Conservation (phyloP, 2,329 filamentous ascomycete genomes). For the Xylariaceae sp. region DNA sequence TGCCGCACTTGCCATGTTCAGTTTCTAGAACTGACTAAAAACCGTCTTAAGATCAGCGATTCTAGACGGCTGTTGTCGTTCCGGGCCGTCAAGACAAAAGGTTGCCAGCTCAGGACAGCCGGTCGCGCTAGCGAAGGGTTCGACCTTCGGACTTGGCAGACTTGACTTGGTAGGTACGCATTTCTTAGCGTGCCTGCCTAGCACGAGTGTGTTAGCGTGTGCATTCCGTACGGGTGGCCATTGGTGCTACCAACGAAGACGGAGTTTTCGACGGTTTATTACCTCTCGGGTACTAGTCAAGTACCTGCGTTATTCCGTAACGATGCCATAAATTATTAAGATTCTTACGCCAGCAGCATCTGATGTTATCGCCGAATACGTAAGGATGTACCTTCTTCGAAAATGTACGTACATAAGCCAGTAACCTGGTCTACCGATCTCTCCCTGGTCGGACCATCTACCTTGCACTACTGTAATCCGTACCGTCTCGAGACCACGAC, state of each 20-base stretch:
- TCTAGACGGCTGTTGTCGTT: neutral
- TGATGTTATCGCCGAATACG: neutral
- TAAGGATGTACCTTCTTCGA: neutral
- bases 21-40: no score
- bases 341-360: neutral
- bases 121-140: neutral
- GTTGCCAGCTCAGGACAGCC: neutral
- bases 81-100: neutral
- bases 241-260: neutral
- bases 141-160: neutral
- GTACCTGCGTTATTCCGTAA: neutral
- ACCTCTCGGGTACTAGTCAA: neutral
- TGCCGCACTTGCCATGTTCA: no score
- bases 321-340: neutral
- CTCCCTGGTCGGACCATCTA: neutral
- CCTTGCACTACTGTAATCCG: neutral
- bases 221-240: neutral
- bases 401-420: neutral
- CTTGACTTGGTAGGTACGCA: neutral
- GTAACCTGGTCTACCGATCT: neutral
- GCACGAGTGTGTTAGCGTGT: neutral
- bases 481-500: neutral
- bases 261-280: neutral
- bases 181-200: neutral
- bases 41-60: no score